Evolutionary conservation across 768 basidiomycete genomes (phyloP).

Genomic region (Podaxis sp.): DNA sequence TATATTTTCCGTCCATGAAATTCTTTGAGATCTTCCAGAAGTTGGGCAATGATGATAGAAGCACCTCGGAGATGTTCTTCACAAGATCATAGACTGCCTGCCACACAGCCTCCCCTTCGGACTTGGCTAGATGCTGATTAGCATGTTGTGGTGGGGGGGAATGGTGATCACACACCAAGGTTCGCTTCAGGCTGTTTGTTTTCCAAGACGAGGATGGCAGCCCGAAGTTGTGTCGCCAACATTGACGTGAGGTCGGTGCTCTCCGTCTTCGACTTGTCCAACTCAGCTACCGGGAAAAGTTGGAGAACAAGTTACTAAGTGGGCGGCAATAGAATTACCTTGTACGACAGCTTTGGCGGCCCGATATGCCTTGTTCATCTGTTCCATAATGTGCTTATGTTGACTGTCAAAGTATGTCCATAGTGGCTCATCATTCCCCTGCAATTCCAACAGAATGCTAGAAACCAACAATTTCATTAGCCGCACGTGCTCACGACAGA

Average conservation of each 20-base stretch:
- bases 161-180: conserved; percentile 42
- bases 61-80: conserved; percentile 81
- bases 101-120: conserved; percentile 78
- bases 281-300: conserved; percentile 33
- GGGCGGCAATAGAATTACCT: conserved; percentile 26
- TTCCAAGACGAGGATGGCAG: conserved; percentile 56
- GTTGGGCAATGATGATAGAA: conserved; percentile 80
- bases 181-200: conserved; percentile 56
- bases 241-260: conserved; percentile 31
- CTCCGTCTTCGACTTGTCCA: conserved; percentile 38
- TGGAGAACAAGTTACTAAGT: conserved; percentile 9
- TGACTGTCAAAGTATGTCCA: conserved; percentile 97
- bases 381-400: conserved; percentile 78
- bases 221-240: conserved; percentile 54
- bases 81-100: conserved; percentile 71
- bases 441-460: conserved; percentile 87
- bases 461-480: not conserved
- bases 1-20: conserved; percentile 92
- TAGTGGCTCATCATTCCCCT: conserved; percentile 81
- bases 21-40: conserved; percentile 92
- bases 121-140: conserved; percentile 45
- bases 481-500: not conserved
- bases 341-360: conserved; percentile 50
- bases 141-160: not conserved
- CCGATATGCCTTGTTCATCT: conserved; percentile 62